Conservation (phyloP, 2,329 filamentous ascomycete genomes). For the Teratosphaeria nubilosa region DNA sequence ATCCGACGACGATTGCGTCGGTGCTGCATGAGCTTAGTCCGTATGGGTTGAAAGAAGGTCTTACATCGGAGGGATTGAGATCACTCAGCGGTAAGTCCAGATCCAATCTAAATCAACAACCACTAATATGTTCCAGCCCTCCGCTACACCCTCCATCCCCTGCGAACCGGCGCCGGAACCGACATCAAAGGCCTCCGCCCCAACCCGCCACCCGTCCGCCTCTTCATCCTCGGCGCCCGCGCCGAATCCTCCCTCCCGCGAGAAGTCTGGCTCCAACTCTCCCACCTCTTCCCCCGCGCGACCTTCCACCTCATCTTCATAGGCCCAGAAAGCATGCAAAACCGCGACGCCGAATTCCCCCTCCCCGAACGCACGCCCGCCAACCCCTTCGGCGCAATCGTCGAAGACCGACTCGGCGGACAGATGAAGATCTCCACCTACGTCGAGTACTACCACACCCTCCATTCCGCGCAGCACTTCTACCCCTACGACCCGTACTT, state of each 20-base stretch:
- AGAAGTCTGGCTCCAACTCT: constrained; percentile 85
- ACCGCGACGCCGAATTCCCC: constrained; percentile 86
- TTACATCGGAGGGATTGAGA: constrained; percentile 84
- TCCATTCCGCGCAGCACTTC: constrained; percentile 85
- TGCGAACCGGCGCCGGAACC: constrained; percentile 62
- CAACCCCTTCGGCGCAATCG: constrained; percentile 88
- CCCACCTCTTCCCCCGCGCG: constrained; percentile 90
- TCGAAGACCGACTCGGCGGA: constrained; percentile 80
- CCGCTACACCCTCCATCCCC: constrained; percentile 87
- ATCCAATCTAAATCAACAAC: constrained; percentile 9
- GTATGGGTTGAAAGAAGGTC: constrained; percentile 68
- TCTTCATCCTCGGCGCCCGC: constrained; percentile 88
- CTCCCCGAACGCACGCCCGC: constrained; percentile 71
- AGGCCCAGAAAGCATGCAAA: constrained; percentile 89
- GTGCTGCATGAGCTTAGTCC: constrained; percentile 90
- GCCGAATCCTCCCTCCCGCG: constrained; percentile 95
- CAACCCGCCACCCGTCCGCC: constrained; percentile 74
- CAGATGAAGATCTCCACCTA: constrained; percentile 96
- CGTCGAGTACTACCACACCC: constrained; percentile 95
- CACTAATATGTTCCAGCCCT: constrained; percentile 49
- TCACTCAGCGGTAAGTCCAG: constrained; percentile 71
- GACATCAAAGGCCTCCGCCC: constrained; percentile 71
- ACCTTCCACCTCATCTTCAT: constrained; percentile 88
- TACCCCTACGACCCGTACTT: constrained; percentile 96
- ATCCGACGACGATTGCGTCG: constrained; percentile 84